Base-by-base conservation (phyloP, 2,329 filamentous ascomycete genomes). In the Trichoderma citrinoviride region DNA sequence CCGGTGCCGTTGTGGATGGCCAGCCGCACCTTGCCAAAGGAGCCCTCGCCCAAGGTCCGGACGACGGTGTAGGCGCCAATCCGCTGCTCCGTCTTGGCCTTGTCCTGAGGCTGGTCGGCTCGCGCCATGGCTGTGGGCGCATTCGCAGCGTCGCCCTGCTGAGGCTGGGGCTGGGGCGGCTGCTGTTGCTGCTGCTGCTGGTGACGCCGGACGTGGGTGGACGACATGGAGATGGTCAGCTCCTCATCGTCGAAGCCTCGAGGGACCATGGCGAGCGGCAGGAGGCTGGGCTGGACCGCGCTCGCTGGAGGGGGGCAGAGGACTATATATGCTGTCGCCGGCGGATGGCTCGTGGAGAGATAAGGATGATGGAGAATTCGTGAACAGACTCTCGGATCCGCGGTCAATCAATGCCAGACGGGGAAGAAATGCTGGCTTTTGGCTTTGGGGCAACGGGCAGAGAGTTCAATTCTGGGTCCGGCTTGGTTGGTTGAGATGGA, bases 1-100 rank as follows among this genome's bases (percentile, higher is more conserved):
- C 91, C 91, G 70, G 92, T 98, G 70, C 93, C 88, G 73, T 92
- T 88, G 76, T 99, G 95, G 47, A 93, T 90, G 23, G 95, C 95
- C 72, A 99, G 86, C 83, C 98, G 98, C 76, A 99, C 95, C 81
- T 99, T 99, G 72, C 95, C 95, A 77, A 99, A 99, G 3, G 93
- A 97, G 53, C 95, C 95, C 80, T 99, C 95, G 64, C 95, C 95
- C 15, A 99, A 85, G 17, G 94, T 97, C 76, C 89, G 90, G 71
- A 97, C 84, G 65, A 97, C 89, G 72, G 90, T 91, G 81, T 99
- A 99, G 78, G 93, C 91, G 70, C 93, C 93, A 73, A 98, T 88
- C 70, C 94, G 88, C 81, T 94, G 90, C 80, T 91, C 92, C 68
- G 88, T 86, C 80, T 85, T 88, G 80, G 77, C 75, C 74, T 84